A percentile compares a stretch with the other conserved stretches of the same genome.
Conservation (phyloP, 2,329 filamentous ascomycete species). For the Aspergillus fumigatus region DNA sequence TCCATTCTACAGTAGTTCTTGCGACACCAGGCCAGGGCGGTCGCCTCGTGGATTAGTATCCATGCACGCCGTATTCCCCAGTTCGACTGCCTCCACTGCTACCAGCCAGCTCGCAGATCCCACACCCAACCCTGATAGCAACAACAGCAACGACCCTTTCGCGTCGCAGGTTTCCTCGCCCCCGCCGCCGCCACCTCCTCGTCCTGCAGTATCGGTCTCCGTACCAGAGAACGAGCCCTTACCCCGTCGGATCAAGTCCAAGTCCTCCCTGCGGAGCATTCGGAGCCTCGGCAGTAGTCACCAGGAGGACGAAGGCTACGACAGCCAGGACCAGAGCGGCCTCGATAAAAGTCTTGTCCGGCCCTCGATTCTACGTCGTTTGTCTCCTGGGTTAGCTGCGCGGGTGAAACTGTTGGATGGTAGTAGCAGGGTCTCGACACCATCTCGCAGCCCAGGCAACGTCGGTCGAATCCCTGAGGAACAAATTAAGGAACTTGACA, state of each 20-base stretch:
- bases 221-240: slow-evolving; percentile 23
- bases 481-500: slow-evolving; percentile 40
- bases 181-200: slow-evolving; percentile 20
- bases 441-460: slow-evolving; percentile 20
- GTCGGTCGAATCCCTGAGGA: slow-evolving; percentile 39
- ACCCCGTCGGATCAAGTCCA: slow-evolving; percentile 32
- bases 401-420: slow-evolving; percentile 41
- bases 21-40: slow-evolving; percentile 15
- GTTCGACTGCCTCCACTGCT: slow-evolving; percentile 25
- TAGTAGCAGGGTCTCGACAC: slow-evolving; percentile 23
- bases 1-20: background rate
- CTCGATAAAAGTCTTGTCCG: slow-evolving; percentile 27
- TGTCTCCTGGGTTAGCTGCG: slow-evolving; percentile 40
- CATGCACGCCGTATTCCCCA: slow-evolving; percentile 36
- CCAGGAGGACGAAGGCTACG: slow-evolving; percentile 25
- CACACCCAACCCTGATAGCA: slow-evolving; percentile 16
- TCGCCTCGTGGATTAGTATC: slow-evolving; percentile 21
- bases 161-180: slow-evolving; percentile 25
- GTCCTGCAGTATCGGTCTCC: slow-evolving; percentile 26
- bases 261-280: slow-evolving; percentile 33
- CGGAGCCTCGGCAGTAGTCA: slow-evolving; percentile 32
- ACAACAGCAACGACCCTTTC: slow-evolving; percentile 12
- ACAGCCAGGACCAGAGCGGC: slow-evolving; percentile 14
- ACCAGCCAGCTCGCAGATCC: slow-evolving; percentile 23
- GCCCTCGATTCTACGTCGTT: slow-evolving; percentile 37